Evolutionary conservation across 306 rosid genomes (phyloP).

Genomic region (Fagus crenata): DNA sequence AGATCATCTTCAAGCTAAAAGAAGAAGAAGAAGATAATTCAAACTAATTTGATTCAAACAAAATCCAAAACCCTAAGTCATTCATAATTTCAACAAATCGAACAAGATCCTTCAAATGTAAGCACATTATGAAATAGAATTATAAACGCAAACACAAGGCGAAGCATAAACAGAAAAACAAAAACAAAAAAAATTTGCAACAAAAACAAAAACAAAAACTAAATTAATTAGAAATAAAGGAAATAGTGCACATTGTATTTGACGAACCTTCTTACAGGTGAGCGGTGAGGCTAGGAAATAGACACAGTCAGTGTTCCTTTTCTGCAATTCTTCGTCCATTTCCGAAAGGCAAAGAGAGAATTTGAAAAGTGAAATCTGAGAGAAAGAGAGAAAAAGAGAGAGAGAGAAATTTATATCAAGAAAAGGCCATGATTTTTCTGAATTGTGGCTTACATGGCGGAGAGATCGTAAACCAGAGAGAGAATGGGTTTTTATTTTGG

Average conservation of each 20-base stretch:
- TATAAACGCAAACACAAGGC: conserved; percentile 6
- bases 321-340: conserved; percentile 68
- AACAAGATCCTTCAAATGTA: conserved; percentile 29
- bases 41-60: conserved; percentile 5
- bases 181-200: neutral
- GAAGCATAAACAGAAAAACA: neutral
- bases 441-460: conserved; percentile 25
- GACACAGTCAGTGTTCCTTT: conserved; percentile 80
- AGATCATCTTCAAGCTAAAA: neutral
- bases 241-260: neutral
- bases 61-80: conserved; percentile 10
- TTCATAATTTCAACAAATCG: conserved; percentile 6
- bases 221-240: neutral
- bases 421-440: conserved; percentile 28
- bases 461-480: conserved; percentile 10
- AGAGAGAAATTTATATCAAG: neutral
- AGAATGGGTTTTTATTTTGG: conserved; percentile 5
- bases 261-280: conserved; percentile 83
- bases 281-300: conserved; percentile 88
- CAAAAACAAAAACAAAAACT: neutral
- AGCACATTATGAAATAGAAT: conserved; percentile 16
- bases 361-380: neutral
- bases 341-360: neutral
- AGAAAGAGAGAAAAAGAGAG: conserved; percentile 8
- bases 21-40: neutral